These are phyloP conservation scores for Clarkia xantiana DNA, from an alignment of 345 rosid species.

Conservation along the genomic window DNA sequence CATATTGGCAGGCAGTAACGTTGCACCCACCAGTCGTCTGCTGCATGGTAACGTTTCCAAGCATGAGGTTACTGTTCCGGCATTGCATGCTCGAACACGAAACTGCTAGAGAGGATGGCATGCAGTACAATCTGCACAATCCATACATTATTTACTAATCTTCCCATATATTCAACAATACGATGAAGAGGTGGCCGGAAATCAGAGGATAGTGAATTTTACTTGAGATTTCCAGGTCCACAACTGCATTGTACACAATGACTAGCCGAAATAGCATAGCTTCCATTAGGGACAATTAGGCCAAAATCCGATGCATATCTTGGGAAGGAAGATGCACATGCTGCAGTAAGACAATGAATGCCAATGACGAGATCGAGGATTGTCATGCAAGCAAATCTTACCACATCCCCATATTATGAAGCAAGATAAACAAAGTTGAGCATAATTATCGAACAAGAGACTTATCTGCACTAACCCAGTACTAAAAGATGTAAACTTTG, in stretches of 20 bases:
- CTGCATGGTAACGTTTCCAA: slow-evolving; percentile 57
- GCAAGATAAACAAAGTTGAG: no score
- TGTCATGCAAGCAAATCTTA: no score
- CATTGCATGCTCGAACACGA: slow-evolving; percentile 98
- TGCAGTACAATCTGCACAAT: slow-evolving; percentile 64
- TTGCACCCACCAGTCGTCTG: slow-evolving; percentile 86
- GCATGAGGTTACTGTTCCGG: slow-evolving; percentile 65
- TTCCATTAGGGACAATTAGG: slow-evolving; percentile 76
- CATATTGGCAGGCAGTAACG: slow-evolving; percentile 64
- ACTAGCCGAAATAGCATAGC: slow-evolving; percentile 82
- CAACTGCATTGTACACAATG: slow-evolving; percentile 98
- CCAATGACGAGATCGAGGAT: no score
- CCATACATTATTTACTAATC: background rate
- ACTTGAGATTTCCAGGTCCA: slow-evolving; percentile 71
- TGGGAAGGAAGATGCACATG: slow-evolving; percentile 85
- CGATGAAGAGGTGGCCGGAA: background rate
- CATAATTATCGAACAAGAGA: no score
- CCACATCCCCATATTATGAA: background rate
- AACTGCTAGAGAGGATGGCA: slow-evolving; percentile 73
- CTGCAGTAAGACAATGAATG: slow-evolving; percentile 27
- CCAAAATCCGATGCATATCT: slow-evolving; percentile 60
- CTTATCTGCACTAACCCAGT: no score
- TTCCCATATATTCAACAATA: background rate
- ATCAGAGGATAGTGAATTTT: slow-evolving; percentile 10
- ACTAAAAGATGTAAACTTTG: no score